These are phyloP conservation scores for Phoma sp. DNA, from an alignment of 2,329 filamentous ascomycete species.

Conservation along the genomic window DNA sequence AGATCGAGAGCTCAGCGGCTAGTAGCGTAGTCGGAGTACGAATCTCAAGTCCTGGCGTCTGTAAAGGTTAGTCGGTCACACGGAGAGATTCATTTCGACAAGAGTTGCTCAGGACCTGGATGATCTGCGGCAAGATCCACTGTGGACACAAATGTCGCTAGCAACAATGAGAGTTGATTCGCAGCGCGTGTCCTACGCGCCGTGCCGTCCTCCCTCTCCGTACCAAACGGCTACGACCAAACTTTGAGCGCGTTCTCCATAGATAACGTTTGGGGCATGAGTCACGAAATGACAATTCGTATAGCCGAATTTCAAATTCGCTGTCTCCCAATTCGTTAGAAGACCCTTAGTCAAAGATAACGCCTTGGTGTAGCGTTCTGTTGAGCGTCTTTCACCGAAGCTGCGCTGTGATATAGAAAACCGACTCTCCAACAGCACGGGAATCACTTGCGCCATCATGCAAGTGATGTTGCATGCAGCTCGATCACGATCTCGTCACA, in stretches of 20 bases:
- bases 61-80: background rate
- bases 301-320: conserved; percentile 5
- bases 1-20: conserved; percentile 1
- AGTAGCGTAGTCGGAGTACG: conserved; percentile 9
- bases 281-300: background rate
- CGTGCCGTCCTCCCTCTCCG: conserved; percentile 39
- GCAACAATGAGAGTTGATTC: conserved; percentile 31
- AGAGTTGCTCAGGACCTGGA: conserved; percentile 7
- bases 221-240: conserved; percentile 26
- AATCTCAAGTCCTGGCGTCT: background rate
- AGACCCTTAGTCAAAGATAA: conserved; percentile 6
- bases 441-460: background rate
- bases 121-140: conserved; percentile 34
- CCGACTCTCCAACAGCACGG: too few relatives aligned
- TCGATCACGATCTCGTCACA: background rate
- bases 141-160: conserved; percentile 18
- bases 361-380: background rate
- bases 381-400: background rate
- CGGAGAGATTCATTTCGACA: background rate
- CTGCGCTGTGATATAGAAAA: background rate
- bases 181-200: conserved; percentile 29
- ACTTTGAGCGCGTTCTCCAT: conserved; percentile 3
- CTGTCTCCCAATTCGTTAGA: conserved; percentile 22
- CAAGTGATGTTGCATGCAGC: conserved; percentile 1
- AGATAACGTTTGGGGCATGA: background rate